Conservation (phyloP, 371 early-diverging fungal species). For the Mucor velutinosus region DNA sequence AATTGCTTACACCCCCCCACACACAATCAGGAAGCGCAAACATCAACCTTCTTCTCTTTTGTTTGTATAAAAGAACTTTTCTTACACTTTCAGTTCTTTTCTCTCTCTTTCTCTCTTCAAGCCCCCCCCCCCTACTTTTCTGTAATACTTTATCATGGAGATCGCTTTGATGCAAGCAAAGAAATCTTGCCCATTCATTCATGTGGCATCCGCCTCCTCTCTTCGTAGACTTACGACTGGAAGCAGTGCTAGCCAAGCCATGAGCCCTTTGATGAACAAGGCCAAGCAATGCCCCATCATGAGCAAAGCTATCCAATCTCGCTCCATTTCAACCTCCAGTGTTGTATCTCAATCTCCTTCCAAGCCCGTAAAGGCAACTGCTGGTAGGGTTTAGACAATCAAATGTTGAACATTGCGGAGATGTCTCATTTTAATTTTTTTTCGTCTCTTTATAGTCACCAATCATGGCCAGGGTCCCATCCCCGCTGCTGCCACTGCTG, state of each 20-base stretch:
- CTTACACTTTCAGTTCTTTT: conserved; percentile 18
- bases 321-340: conserved; percentile 47
- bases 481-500: conserved; percentile 24
- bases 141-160: conserved; percentile 49
- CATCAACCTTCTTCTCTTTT: neutral
- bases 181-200: conserved; percentile 86
- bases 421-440: conserved; percentile 8
- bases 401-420: neutral
- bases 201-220: conserved; percentile 74
- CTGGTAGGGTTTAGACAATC: conserved; percentile 29
- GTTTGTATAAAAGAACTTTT: conserved; percentile 2
- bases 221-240: conserved; percentile 70
- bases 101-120: conserved; percentile 10
- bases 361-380: conserved; percentile 48
- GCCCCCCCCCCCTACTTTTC: conserved; percentile 9
- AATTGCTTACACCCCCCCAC: neutral
- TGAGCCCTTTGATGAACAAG: conserved; percentile 60
- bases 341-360: conserved; percentile 43
- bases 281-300: conserved; percentile 93
- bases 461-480: conserved; percentile 27
- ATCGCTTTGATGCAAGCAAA: conserved; percentile 51
- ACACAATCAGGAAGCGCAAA: neutral
- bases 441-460: conserved; percentile 6
- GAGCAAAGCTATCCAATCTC: conserved; percentile 77
- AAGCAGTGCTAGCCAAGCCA: conserved; percentile 24